Conservation (phyloP, 2,329 filamentous ascomycete species). For the Aspergillus novofumigatus region DNA sequence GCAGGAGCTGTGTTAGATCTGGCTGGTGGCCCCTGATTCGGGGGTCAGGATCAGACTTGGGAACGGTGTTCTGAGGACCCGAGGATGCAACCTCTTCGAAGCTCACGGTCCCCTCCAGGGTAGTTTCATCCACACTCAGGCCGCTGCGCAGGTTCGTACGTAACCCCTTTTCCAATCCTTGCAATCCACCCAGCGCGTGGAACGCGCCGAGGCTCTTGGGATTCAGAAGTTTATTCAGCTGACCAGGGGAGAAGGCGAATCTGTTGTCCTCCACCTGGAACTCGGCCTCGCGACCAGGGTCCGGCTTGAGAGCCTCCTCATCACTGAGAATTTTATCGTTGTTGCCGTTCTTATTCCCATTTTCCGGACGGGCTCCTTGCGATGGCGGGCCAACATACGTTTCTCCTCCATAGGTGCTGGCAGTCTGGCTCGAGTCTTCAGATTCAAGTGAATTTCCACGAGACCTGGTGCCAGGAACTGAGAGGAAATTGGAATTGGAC, state of each 20-base stretch:
- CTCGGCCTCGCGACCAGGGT: conserved; percentile 67
- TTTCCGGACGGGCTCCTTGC: conserved; percentile 41
- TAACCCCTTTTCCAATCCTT: conserved; percentile 69
- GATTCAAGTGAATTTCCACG: conserved; percentile 64
- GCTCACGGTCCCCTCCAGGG: conserved; percentile 58
- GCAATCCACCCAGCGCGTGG: conserved; percentile 68
- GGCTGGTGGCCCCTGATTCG: conserved; percentile 1
- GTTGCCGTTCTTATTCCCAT: conserved; percentile 29
- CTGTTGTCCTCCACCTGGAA: conserved; percentile 65
- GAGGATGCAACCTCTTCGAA: conserved; percentile 60
- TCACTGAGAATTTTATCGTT: conserved; percentile 51
- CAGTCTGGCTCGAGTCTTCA: conserved; percentile 52
- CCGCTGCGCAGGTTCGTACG: conserved; percentile 62
- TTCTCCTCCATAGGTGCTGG: conserved; percentile 50
- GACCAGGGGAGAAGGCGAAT: conserved; percentile 70
- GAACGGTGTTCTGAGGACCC: conserved; percentile 11
- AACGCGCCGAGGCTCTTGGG: conserved; percentile 74
- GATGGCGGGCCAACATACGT: conserved; percentile 48
- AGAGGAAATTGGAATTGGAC: conserved; percentile 53
- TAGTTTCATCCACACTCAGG: conserved; percentile 65
- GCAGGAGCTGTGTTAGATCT: conserved; percentile 11
- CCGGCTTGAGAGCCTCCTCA: conserved; percentile 61
- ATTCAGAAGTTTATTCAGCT: conserved; percentile 71
- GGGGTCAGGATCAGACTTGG: conserved; percentile 27
- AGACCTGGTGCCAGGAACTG: conserved; percentile 60